These are phyloP conservation scores for Verticillium longisporum DNA, from an alignment of 2,329 filamentous ascomycete species.

Conservation along the genomic window DNA sequence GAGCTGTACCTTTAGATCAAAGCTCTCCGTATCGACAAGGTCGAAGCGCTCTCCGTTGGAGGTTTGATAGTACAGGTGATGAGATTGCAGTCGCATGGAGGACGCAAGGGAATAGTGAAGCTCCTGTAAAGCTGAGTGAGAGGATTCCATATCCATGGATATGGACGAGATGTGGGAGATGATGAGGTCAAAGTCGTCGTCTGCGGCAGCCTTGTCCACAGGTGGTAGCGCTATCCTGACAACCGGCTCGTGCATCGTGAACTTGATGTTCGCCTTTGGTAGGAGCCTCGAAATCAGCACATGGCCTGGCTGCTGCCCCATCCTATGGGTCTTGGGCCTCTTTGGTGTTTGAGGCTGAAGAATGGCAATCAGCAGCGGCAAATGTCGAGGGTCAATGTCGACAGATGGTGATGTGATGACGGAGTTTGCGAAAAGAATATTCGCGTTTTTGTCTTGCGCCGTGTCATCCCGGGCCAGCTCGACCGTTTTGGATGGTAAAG, in stretches of 20 bases:
- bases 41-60: conserved; percentile 77
- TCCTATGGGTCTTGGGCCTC: conserved; percentile 17
- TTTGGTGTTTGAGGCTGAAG: conserved; percentile 44
- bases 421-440: conserved; percentile 92
- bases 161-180: conserved; percentile 94
- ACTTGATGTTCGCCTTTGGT: conserved; percentile 89
- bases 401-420: conserved; percentile 94
- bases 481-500: conserved; percentile 88
- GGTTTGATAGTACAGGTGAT: conserved; percentile 92
- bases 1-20: conserved; percentile 81
- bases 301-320: conserved; percentile 42
- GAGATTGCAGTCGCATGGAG: conserved; percentile 74
- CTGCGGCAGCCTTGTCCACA: conserved; percentile 54
- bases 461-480: conserved; percentile 68
- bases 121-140: conserved; percentile 80
- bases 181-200: conserved; percentile 87
- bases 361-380: conserved; percentile 77
- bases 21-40: conserved; percentile 76
- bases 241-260: conserved; percentile 95
- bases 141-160: conserved; percentile 88
- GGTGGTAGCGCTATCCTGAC: conserved; percentile 82
- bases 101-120: conserved; percentile 82
- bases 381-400: conserved; percentile 84
- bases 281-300: conserved; percentile 81
- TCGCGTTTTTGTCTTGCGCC: conserved; percentile 72